A percentile compares a stretch with the other conserved stretches of the same genome.
These are phyloP conservation scores for Chaetomium sp. DNA, from an alignment of 2,329 filamentous ascomycete genomes.

Conservation along the genomic window DNA sequence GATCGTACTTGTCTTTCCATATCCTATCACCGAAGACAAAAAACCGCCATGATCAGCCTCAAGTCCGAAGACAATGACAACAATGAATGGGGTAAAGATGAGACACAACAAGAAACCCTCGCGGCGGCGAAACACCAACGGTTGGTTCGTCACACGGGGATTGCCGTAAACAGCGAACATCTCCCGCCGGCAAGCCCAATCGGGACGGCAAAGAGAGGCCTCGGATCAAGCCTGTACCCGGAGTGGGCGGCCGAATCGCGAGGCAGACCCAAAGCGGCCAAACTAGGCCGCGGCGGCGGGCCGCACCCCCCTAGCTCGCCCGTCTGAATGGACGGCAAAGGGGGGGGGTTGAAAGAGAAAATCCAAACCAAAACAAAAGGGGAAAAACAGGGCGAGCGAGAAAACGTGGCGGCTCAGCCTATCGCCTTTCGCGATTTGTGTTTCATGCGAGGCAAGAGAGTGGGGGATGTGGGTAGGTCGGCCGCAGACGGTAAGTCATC, in stretches of 20 bases:
- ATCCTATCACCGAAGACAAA: conserved; percentile 64
- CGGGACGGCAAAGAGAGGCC: not conserved
- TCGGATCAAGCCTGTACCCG: not conserved
- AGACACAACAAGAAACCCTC: conserved; percentile 13
- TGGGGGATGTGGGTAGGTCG: not conserved
- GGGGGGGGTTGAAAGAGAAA: not conserved
- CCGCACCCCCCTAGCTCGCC: not conserved
- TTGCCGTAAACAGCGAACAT: conserved; percentile 4
- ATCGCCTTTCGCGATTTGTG: not conserved
- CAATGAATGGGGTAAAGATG: conserved; percentile 1
- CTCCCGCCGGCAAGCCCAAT: not conserved
- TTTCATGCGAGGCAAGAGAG: not conserved
- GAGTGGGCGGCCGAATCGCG: not conserved
- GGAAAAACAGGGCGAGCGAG: conserved; percentile 29
- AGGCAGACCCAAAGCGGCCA: not conserved
- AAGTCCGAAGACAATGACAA: not conserved
- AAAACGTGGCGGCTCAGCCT: conserved; percentile 14
- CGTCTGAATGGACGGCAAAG: not conserved
- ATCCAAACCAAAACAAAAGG: not conserved
- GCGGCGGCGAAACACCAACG: not conserved
- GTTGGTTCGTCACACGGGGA: not conserved
- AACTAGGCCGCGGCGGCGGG: conserved; percentile 12
- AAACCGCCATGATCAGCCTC: conserved; percentile 9
- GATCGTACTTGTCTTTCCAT: conserved; percentile 94
- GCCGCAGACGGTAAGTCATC: conserved; percentile 3